Evolutionary conservation across 192 early-diverging fungal genomes (phyloP), one percentile per base, ranked within the genome.

Genomic region (Podila horticola): DNA sequence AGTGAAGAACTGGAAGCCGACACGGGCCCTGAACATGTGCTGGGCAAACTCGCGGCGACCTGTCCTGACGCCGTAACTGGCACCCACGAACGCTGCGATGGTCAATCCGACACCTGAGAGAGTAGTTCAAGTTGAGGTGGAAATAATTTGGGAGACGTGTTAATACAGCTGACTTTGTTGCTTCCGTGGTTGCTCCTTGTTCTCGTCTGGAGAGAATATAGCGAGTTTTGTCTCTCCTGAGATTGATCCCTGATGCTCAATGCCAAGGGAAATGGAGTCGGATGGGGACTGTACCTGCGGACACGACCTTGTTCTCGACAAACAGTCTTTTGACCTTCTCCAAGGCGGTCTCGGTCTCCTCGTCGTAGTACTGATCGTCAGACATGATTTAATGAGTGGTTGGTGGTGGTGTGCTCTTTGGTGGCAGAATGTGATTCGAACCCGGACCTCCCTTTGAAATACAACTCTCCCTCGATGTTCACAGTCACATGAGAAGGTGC

Each of bases 21-120:
- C 77, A 81, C 77, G 77, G 52, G 77, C 77, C 41, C 77, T 68
- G 58, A 81, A 81, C 77, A 81, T 81, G 67, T 81, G 69, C 22
- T 81, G 77, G 13, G 77, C 77, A 68, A 81, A 73, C 33, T 81
- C 71, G 33, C 77, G 77, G n/a, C 77, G 77, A 30, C 77, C 77
- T 50, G 77, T 73, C 71, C 77, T 81, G 62, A 81, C 77, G 38
- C 77, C 71, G 45, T 69, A 81, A 63, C 71, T 81, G 30, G 77
- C 77, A 63, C 77, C 77, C 20, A 81, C 57, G 51, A 81, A 81
- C 51, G 77, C 77, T 59, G 71, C 77, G 36, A 81, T 73, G 45
- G 77, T 81, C 62, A 81, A 62, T 34, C 77, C 77, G 30, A 81
- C 77, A 72, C 77, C 77, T 81, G 20, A 1, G 62, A 22, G 62